Evolutionary conservation across 352 stramenopile genomes (phyloP).

Genomic region (Peronosclerospora sorghi): DNA sequence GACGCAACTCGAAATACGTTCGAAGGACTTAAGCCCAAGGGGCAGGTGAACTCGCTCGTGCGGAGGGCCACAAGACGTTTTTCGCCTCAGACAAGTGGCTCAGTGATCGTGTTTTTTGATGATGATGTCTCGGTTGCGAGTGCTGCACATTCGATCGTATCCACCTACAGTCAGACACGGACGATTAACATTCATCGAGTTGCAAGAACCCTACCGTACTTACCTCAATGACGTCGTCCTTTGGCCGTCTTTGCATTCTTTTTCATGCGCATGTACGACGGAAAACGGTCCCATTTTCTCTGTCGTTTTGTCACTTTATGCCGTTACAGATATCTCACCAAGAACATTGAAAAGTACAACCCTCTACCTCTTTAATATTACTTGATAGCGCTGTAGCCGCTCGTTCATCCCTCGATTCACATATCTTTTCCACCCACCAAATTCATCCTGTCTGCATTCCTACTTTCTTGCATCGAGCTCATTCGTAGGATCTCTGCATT

Average conservation of each 20-base stretch:
- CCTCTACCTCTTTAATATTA: constrained; percentile 34
- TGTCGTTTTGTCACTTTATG: constrained; percentile 40
- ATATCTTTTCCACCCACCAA: constrained; percentile 50
- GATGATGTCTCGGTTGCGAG: constrained; percentile 23
- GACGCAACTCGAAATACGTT: constrained; percentile 63
- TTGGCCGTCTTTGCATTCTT: constrained; percentile 37
- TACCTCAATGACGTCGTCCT: constrained; percentile 36
- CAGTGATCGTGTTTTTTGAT: too few species aligned
- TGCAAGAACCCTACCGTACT: constrained; percentile 2
- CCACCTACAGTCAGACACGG: constrained; percentile 5
- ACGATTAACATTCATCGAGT: too few species aligned
- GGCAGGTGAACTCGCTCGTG: too few species aligned
- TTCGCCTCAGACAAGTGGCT: too few species aligned
- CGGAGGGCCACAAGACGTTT: too few species aligned
- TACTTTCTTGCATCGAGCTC: constrained; percentile 57
- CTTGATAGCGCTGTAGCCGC: constrained; percentile 41
- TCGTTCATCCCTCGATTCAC: constrained; percentile 44
- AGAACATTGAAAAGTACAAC: too few species aligned
- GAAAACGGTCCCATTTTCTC: constrained; percentile 35
- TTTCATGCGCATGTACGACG: constrained; percentile 39
- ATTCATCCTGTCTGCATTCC: constrained; percentile 33
- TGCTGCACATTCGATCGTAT: constrained; percentile 17
- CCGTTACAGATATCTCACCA: too few species aligned
- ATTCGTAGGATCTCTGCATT: constrained; percentile 40
- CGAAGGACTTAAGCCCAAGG: constrained; percentile 39